Evolutionary conservation across 2,329 filamentous ascomycete species (phyloP).

Genomic region (Fusarium continuum): DNA sequence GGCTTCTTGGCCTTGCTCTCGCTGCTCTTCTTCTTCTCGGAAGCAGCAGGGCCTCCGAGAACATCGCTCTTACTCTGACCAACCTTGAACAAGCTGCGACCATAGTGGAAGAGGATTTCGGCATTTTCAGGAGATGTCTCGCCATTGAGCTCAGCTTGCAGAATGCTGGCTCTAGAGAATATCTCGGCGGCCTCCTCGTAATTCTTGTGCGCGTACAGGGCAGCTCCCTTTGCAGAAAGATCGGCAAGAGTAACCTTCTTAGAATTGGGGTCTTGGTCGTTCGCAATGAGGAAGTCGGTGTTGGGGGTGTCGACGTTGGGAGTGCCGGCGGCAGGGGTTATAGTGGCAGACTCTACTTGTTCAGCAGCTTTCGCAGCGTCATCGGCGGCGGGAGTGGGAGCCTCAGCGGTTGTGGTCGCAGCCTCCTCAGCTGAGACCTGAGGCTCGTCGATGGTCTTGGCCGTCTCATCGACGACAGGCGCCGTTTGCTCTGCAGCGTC

Average conservation of each 20-base stretch:
- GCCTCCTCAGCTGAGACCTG: slow-evolving; percentile 3
- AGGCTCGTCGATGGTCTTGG: slow-evolving; percentile 21
- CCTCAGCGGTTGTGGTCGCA: not conserved
- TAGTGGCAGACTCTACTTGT: slow-evolving; percentile 31
- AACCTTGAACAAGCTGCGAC: slow-evolving; percentile 91
- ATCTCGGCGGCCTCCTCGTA: slow-evolving; percentile 86
- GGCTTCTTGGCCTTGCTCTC: slow-evolving; percentile 51
- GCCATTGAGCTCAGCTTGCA: slow-evolving; percentile 91
- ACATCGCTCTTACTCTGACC: slow-evolving; percentile 96
- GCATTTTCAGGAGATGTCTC: slow-evolving; percentile 92
- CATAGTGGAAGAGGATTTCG: slow-evolving; percentile 93
- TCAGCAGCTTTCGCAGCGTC: slow-evolving; percentile 24
- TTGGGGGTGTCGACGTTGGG: slow-evolving; percentile 33
- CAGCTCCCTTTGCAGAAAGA: slow-evolving; percentile 80
- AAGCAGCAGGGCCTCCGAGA: slow-evolving; percentile 79
- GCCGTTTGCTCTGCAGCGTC: slow-evolving; percentile 44
- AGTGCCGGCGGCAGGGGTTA: slow-evolving; percentile 26
- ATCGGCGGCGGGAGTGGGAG: slow-evolving; percentile 5
- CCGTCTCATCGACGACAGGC: slow-evolving; percentile 30
- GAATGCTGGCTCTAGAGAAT: slow-evolving; percentile 86
- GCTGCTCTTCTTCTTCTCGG: slow-evolving; percentile 55
- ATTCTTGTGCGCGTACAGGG: slow-evolving; percentile 89
- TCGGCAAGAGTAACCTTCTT: slow-evolving; percentile 76
- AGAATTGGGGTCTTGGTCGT: slow-evolving; percentile 58
- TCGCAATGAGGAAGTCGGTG: slow-evolving; percentile 41